Conservation (phyloP, 2,329 filamentous ascomycete genomes). For the Neocatenulostroma microsporum region DNA sequence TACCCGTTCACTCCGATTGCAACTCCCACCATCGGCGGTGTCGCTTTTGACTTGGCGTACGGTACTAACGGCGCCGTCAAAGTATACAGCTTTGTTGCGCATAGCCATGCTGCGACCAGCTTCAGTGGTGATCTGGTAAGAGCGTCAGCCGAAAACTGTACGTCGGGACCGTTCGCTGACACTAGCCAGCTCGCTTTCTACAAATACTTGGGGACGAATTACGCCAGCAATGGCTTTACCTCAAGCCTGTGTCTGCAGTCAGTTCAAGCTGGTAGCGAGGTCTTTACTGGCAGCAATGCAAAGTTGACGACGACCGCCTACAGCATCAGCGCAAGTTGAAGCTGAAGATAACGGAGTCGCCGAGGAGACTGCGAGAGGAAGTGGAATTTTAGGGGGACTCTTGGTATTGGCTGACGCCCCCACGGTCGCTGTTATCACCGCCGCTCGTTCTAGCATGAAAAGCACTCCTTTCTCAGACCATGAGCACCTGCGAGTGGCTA, state of each 20-base stretch:
- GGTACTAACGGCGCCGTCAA: conserved; percentile 14
- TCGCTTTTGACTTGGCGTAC: conserved; percentile 12
- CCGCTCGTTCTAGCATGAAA: too few relatives aligned
- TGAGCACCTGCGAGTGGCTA: too few relatives aligned
- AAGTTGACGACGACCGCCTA: conserved; percentile 10
- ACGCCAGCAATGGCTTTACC: conserved; percentile 5
- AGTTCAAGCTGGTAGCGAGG: conserved; percentile 11
- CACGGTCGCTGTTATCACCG: too few relatives aligned
- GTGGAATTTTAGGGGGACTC: too few relatives aligned
- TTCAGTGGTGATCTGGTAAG: conserved; percentile 11
- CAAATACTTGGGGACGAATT: conserved; percentile 7
- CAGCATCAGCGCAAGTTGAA: too few relatives aligned
- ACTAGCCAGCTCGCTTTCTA: conserved; percentile 4
- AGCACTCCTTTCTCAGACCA: too few relatives aligned
- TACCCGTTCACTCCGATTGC: conserved; percentile 16
- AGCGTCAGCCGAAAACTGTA: too few relatives aligned
- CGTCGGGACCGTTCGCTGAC: not conserved
- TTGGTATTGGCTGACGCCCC: too few relatives aligned
- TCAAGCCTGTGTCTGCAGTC: conserved; percentile 9
- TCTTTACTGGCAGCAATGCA: conserved; percentile 12
- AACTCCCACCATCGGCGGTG: conserved; percentile 7
- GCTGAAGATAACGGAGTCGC: too few relatives aligned
- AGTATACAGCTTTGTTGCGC: conserved; percentile 14
- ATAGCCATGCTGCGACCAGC: conserved; percentile 10
- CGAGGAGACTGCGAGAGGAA: too few relatives aligned